Conservation (phyloP, 306 rosid genomes). For the Erythrophleum fordii region DNA sequence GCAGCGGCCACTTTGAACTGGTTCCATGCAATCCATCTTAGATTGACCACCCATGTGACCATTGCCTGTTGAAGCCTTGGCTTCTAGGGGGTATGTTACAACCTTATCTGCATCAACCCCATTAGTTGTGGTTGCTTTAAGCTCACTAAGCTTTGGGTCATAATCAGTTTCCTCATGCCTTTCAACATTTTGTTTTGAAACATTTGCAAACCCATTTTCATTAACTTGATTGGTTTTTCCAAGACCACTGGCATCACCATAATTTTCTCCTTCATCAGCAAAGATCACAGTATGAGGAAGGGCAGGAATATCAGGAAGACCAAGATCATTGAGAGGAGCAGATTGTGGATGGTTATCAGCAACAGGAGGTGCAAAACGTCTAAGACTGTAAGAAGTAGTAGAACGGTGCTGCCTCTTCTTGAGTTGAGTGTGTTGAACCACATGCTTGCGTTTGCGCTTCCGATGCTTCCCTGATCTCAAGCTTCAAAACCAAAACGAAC, state of each 20-base stretch:
- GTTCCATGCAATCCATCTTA: conserved; percentile 45
- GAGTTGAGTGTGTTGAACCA: conserved; percentile 55
- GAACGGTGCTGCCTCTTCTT: conserved; percentile 67
- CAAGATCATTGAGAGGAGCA: conserved; percentile 36
- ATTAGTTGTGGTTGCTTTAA: conserved; percentile 52
- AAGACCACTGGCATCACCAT: conserved; percentile 19
- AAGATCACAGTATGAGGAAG: conserved; percentile 42
- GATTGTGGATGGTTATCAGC: conserved; percentile 44
- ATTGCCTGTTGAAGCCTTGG: conserved; percentile 39
- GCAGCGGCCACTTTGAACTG: conserved; percentile 50
- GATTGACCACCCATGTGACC: conserved; percentile 38
- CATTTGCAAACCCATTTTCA: conserved; percentile 44
- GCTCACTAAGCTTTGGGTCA: conserved; percentile 87
- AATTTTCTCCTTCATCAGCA: conserved; percentile 41
- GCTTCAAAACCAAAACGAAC: conserved; percentile 45
- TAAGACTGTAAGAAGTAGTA: conserved; percentile 49
- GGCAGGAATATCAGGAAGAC: conserved; percentile 34
- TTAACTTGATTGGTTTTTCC: conserved; percentile 34
- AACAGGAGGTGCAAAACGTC: conserved; percentile 44
- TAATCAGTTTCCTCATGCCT: conserved; percentile 53
- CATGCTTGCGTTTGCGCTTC: conserved; percentile 71
- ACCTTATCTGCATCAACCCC: conserved; percentile 51
- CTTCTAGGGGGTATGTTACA: conserved; percentile 57
- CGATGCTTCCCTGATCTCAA: conserved; percentile 63
- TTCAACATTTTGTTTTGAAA: conserved; percentile 37